These are phyloP conservation scores for Podaxis pistillaris DNA, from an alignment of 768 basidiomycete genomes.

Conservation along the genomic window DNA sequence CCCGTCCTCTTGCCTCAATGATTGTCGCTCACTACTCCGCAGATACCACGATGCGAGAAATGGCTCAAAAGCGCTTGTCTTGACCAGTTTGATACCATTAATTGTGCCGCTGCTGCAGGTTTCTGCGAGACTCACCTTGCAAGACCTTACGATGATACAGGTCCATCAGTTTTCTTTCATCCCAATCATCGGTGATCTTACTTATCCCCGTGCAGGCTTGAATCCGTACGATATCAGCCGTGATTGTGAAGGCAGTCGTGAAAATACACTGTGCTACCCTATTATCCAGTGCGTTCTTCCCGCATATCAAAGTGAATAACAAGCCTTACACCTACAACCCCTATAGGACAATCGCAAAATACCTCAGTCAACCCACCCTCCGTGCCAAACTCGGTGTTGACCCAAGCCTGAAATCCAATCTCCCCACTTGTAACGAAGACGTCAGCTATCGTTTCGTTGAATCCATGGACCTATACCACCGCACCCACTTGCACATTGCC, in stretches of 20 bases:
- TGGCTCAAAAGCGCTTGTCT: slow-evolving; percentile 56
- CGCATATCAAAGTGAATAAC: neutral
- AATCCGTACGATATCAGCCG: slow-evolving; percentile 73
- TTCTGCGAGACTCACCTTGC: slow-evolving; percentile 62
- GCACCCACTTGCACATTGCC: slow-evolving; percentile 56
- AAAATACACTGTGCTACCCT: slow-evolving; percentile 57
- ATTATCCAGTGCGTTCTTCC: slow-evolving; percentile 32
- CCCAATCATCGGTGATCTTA: neutral
- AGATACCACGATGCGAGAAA: slow-evolving; percentile 66
- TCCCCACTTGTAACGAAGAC: slow-evolving; percentile 29
- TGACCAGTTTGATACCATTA: slow-evolving; percentile 60
- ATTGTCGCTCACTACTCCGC: neutral
- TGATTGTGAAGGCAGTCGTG: slow-evolving; percentile 48
- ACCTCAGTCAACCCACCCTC: slow-evolving; percentile 57
- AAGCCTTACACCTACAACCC: neutral
- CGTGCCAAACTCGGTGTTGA: slow-evolving; percentile 65
- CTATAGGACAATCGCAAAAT: slow-evolving; percentile 52
- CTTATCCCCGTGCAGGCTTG: slow-evolving; percentile 26
- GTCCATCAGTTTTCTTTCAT: slow-evolving; percentile 25
- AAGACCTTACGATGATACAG: slow-evolving; percentile 36
- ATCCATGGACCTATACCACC: slow-evolving; percentile 41
- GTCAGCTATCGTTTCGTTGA: slow-evolving; percentile 49
- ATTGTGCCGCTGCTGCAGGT: slow-evolving; percentile 57
- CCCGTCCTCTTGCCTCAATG: neutral
- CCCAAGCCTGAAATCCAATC: slow-evolving; percentile 32